phyloP scores from a whole-genome alignment of 2,329 filamentous ascomycete genomes.

The Reticulascus tulasneorum region DNA sequence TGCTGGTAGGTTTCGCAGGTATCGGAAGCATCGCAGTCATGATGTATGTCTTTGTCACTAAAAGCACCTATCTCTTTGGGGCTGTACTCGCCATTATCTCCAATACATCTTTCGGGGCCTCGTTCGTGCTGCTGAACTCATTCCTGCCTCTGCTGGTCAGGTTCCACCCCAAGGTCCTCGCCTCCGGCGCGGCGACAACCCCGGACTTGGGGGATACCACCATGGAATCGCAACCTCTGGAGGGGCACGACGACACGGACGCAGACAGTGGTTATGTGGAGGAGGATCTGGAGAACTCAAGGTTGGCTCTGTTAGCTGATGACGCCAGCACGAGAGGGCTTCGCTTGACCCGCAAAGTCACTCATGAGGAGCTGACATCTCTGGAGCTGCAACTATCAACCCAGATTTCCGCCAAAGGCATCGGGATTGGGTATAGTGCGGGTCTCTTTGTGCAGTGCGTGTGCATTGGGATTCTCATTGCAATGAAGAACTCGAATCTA shows the following conservation, averaged over 20 bases:
- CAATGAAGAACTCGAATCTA: conserved; percentile 73
- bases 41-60: conserved; percentile 76
- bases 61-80: conserved; percentile 73
- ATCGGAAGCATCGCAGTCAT: conserved; percentile 79
- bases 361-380: conserved; percentile 50
- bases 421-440: conserved; percentile 89
- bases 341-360: conserved; percentile 33
- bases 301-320: conserved; percentile 41
- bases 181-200: conserved; percentile 20
- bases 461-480: conserved; percentile 72
- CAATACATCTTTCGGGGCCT: conserved; percentile 91
- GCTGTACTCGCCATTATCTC: conserved; percentile 82
- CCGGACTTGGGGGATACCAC: conserved; percentile 26
- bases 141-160: conserved; percentile 89
- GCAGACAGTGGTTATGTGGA: conserved; percentile 22
- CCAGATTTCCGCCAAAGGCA: conserved; percentile 84
- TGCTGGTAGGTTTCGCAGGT: conserved; percentile 82
- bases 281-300: conserved; percentile 38
- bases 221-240: conserved; percentile 29
- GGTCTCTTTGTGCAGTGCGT: conserved; percentile 80
- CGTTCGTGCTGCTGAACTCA: conserved; percentile 92
- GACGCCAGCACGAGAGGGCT: conserved; percentile 24
- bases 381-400: conserved; percentile 78
- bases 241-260: conserved; percentile 25
- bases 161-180: conserved; percentile 62